A percentile compares a stretch with the other conserved stretches of the same genome.
Evolutionary conservation across 306 rosid genomes (phyloP).

Genomic region (Rosa multiflora): DNA sequence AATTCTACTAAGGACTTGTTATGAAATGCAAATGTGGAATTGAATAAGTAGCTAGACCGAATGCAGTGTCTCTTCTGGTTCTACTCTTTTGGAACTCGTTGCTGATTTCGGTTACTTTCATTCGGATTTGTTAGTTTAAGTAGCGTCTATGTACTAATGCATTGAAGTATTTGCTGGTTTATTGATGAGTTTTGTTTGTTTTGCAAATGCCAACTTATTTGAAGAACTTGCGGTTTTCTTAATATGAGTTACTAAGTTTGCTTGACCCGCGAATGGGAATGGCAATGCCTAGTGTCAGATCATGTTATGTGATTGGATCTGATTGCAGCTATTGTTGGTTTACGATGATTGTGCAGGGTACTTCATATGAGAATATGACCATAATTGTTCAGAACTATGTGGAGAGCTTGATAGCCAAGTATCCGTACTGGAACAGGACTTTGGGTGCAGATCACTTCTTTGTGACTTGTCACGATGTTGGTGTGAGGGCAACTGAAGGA

Average conservation of each 20-base stretch:
- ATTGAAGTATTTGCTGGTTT: neutral
- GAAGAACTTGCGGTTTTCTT: neutral
- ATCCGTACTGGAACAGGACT: slow-evolving; percentile 99
- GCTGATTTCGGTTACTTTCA: neutral
- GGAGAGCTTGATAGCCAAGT: slow-evolving; percentile 79
- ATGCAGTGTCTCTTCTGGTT: neutral
- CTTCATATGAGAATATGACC: slow-evolving; percentile 92
- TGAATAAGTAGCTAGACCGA: neutral
- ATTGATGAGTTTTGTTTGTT: neutral
- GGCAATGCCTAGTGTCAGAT: neutral
- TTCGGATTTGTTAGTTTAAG: neutral
- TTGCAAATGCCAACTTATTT: too few relatives aligned
- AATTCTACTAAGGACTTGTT: neutral
- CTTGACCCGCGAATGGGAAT: neutral
- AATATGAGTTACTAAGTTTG: neutral
- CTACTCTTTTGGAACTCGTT: neutral
- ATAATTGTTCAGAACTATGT: slow-evolving; percentile 81
- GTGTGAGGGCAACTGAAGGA: slow-evolving; percentile 96
- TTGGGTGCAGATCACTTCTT: slow-evolving; percentile 96
- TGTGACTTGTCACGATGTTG: slow-evolving; percentile 98
- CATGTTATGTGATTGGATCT: neutral
- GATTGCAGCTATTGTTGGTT: slow-evolving; percentile 24
- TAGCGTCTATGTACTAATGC: neutral
- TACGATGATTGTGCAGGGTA: slow-evolving; percentile 63
- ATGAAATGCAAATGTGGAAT: neutral